phyloP scores from a whole-genome alignment of 2,329 filamentous ascomycete species.

The Penicillium sclerotiorum region DNA sequence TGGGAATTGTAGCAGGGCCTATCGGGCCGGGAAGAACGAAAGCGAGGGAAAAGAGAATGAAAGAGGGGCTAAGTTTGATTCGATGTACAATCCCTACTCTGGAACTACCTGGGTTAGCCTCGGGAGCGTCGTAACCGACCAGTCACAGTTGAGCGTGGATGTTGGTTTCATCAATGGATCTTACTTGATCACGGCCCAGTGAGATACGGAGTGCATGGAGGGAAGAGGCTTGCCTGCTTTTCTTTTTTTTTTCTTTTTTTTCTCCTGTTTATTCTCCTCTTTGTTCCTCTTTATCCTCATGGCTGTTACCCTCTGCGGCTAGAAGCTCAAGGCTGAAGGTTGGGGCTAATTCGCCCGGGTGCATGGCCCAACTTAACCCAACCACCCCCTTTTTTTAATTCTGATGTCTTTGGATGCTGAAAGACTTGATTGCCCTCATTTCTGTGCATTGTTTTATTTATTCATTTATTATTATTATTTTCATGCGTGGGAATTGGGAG shows the following conservation, averaged over 20 bases:
- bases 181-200: not conserved
- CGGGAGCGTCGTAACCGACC: constrained; percentile 13
- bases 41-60: not conserved
- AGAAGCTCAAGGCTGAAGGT: constrained; percentile 21
- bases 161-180: not conserved
- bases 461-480: not conserved
- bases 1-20: not conserved
- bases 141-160: constrained; percentile 6
- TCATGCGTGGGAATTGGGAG: constrained; percentile 9
- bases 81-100: not conserved
- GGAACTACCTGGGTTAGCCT: constrained; percentile 22
- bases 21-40: not conserved
- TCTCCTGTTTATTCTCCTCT: not conserved
- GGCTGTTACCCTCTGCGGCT: not conserved
- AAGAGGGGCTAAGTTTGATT: constrained; percentile 7
- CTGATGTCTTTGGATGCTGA: constrained; percentile 7
- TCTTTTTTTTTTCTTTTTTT: not conserved
- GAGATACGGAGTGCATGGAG: not conserved
- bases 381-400: constrained; percentile 8
- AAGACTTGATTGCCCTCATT: constrained; percentile 1
- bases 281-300: not conserved
- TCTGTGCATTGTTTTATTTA: constrained; percentile 4
- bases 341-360: constrained; percentile 25
- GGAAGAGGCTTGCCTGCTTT: not conserved
- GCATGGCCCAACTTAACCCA: constrained; percentile 12